These are phyloP conservation scores for Leptographium flavum DNA, from an alignment of 2,329 filamentous ascomycete genomes.

Conservation along the genomic window DNA sequence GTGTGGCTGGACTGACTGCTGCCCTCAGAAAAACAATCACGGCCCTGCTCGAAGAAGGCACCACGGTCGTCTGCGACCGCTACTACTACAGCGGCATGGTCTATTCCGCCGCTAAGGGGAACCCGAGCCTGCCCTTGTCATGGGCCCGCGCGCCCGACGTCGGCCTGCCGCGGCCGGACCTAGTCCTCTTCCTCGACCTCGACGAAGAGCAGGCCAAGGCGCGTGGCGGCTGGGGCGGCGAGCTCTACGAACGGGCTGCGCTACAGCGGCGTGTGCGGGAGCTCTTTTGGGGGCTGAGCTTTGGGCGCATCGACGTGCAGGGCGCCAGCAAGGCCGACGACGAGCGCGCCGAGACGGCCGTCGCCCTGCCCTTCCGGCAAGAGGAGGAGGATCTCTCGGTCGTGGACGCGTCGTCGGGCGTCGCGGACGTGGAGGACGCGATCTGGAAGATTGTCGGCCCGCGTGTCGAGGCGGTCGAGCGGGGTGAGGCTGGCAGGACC, in stretches of 20 bases:
- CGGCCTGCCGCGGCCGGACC: constrained; percentile 74
- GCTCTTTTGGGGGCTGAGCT: constrained; percentile 46
- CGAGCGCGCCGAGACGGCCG: constrained; percentile 5
- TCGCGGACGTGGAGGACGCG: constrained; percentile 41
- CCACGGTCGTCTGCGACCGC: constrained; percentile 71
- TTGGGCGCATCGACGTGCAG: constrained; percentile 7
- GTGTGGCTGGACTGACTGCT: neutral
- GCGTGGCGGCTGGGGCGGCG: constrained; percentile 76
- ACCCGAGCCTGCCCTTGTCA: constrained; percentile 49
- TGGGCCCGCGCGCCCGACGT: constrained; percentile 81
- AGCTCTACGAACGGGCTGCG: constrained; percentile 74
- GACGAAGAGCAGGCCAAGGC: constrained; percentile 55
- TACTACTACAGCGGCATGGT: constrained; percentile 94
- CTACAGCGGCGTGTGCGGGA: constrained; percentile 71
- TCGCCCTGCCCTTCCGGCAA: constrained; percentile 26
- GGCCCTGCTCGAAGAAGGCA: constrained; percentile 45
- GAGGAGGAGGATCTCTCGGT: constrained; percentile 40
- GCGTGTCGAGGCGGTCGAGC: constrained; percentile 34
- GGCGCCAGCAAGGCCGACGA: constrained; percentile 2
- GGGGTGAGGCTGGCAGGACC: constrained; percentile 29
- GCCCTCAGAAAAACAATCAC: constrained; percentile 33
- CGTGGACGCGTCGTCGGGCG: constrained; percentile 36
- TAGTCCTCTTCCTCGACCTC: constrained; percentile 78
- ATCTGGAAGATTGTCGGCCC: constrained; percentile 37
- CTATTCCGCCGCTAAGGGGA: constrained; percentile 79